Evolutionary conservation across 2,329 filamentous ascomycete genomes (phyloP).

Genomic region (Penicillium sp.): DNA sequence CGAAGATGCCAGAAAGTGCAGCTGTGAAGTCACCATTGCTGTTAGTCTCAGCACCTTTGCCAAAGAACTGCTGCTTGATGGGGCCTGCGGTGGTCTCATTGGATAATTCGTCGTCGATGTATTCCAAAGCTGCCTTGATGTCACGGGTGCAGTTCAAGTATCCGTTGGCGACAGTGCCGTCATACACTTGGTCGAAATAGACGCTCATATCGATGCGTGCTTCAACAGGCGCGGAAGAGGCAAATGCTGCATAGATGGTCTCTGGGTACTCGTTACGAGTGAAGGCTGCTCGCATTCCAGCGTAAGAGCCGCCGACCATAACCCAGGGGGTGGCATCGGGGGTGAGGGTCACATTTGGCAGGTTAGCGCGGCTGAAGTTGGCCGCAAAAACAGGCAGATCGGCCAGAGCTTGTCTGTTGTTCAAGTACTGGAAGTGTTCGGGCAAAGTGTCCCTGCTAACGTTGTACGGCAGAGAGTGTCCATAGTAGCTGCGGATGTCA

Average conservation of each 20-base stretch:
- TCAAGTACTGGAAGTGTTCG: conserved; percentile 46
- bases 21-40: conserved; percentile 51
- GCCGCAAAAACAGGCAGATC: conserved; percentile 49
- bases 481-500: conserved; percentile 42
- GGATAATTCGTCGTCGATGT: conserved; percentile 51
- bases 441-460: conserved; percentile 37
- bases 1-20: conserved; percentile 43
- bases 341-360: conserved; percentile 38
- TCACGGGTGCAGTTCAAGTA: conserved; percentile 53
- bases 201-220: conserved; percentile 52
- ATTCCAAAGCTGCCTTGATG: conserved; percentile 50
- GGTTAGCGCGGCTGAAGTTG: conserved; percentile 36
- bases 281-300: conserved; percentile 47
- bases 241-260: conserved; percentile 43
- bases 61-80: conserved; percentile 53
- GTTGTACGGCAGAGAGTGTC: conserved; percentile 42
- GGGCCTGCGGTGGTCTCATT: conserved; percentile 32
- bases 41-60: conserved; percentile 48
- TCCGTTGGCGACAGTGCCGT: conserved; percentile 52
- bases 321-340: conserved; percentile 48
- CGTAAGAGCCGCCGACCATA: conserved; percentile 49
- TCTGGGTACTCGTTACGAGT: conserved; percentile 46
- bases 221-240: conserved; percentile 49
- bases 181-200: conserved; percentile 54
- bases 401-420: conserved; percentile 45